Base-by-base conservation (phyloP, 768 basidiomycete species). In the Kwoniella bestiolae region DNA sequence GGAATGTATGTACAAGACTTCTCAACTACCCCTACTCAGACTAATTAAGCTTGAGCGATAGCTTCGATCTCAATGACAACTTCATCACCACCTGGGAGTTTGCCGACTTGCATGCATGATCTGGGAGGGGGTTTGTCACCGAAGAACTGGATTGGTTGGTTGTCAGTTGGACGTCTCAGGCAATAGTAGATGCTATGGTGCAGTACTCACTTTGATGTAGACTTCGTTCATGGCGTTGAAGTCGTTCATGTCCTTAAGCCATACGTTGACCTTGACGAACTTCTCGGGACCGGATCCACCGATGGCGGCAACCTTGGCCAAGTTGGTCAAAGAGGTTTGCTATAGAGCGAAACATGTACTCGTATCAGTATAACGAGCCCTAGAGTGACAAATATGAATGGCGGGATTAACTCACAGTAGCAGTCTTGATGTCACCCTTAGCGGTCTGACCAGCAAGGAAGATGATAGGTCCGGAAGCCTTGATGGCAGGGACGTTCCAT, bases 381-480 rank as follows among this genome's bases (percentile, higher is more conserved):
- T n/a, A n/a, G n/a, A n/a, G n/a, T n/a, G n/a, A n/a, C n/a, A n/a
- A n/a, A n/a, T n/a, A n/a, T n/a, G n/a, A n/a, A n/a, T n/a, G n/a
- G n/a, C 38, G 38, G 18, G 12, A 14, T 41, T 8, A 9, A 74
- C 72, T 56, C 49, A 74, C 75, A 3, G 76, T 77, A 35, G 76
- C 76, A 25, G 65, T 35, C 46, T 67, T 61, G 63, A 75, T 75
- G 58, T 72, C 71, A 1, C 76, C 76, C 5, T 53, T 71, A 11
- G 70, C 73, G 4, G 70, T 73, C 50, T 75, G 73, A 29, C 76
- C 76, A 14, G 72, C 71, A 46, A 63, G 68, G 65, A 77, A 77
- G 50, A 77, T 67, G 16, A 77, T 61, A 32, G 73, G 73, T 8
- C 71, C 69, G 12, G 38, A 18, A 12, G 73, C 66, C 63, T 75